A percentile compares a stretch with the other conserved stretches of the same genome.
phyloP scores from a whole-genome alignment of 371 early-diverging fungal genomes.

The Amoeboaphelidium protococcarum region DNA sequence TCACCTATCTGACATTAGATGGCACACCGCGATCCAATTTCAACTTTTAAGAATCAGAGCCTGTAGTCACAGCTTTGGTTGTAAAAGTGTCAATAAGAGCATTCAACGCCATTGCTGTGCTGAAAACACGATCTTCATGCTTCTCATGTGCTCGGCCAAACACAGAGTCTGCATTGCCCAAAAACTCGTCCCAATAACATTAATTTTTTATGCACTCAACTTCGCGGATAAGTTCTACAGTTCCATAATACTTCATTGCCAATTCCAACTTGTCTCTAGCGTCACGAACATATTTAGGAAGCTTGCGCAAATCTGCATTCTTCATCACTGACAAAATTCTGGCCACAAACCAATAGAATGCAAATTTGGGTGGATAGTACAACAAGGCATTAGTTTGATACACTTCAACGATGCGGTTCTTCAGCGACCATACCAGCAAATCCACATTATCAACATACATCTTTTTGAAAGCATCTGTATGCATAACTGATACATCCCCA shows the following conservation, averaged over 20 bases:
- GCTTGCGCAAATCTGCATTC: neutral
- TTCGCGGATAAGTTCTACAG: neutral
- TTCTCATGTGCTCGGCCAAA: neutral
- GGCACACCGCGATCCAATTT: too few species aligned
- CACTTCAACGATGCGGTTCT: neutral
- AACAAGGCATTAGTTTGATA: neutral
- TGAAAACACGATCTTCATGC: neutral
- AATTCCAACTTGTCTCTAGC: neutral
- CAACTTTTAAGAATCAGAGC: neutral
- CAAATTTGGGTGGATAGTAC: neutral
- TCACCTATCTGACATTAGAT: too few species aligned
- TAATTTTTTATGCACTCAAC: neutral
- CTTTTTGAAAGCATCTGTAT: neutral
- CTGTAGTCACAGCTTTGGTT: neutral
- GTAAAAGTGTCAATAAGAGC: neutral
- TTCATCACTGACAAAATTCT: neutral
- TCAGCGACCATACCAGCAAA: neutral
- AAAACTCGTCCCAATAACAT: neutral
- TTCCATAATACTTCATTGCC: neutral
- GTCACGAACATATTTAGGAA: neutral
- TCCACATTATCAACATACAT: neutral
- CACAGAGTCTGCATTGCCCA: neutral
- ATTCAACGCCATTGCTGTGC: neutral
- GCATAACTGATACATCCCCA: neutral
- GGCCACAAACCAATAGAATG: neutral